Percentiles rank a stretch among this genome's conserved stretches.
Conservation (phyloP, 371 early-diverging fungal species). For the Funneliformis caledonium region DNA sequence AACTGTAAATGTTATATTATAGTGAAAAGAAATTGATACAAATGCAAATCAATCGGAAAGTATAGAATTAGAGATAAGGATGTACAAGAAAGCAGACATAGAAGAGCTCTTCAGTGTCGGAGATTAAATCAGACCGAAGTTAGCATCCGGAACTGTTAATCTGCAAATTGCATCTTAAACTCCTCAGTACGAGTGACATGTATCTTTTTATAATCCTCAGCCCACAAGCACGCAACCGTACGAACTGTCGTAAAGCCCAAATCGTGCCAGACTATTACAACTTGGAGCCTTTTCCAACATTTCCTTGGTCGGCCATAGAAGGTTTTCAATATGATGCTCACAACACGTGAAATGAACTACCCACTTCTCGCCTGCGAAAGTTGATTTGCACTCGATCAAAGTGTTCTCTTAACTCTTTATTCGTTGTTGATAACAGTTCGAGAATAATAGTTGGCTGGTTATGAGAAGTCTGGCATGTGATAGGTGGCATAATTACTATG, state of each 20-base stretch:
- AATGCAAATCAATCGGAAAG: too few species aligned
- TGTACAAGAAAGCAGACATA: too few species aligned
- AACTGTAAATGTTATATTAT: too few species aligned
- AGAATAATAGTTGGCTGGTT: not conserved
- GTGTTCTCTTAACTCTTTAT: constrained; percentile 27
- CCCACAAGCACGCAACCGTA: constrained; percentile 33
- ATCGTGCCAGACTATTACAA: constrained; percentile 36
- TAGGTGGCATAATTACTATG: not conserved
- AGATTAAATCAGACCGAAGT: too few species aligned
- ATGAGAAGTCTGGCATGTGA: not conserved
- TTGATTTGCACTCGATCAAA: constrained; percentile 16
- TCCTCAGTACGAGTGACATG: too few species aligned
- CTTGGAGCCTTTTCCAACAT: constrained; percentile 14
- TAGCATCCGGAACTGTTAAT: too few species aligned
- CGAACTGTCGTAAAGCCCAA: constrained; percentile 21
- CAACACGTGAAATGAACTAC: constrained; percentile 35
- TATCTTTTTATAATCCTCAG: not conserved
- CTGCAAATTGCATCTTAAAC: too few species aligned
- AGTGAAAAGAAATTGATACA: too few species aligned
- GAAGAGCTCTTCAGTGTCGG: too few species aligned
- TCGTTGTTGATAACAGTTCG: constrained; percentile 32
- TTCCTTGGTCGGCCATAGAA: not conserved
- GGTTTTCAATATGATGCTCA: not conserved
- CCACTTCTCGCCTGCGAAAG: constrained; percentile 21
- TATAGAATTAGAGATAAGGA: too few species aligned